phyloP scores from a whole-genome alignment of 352 stramenopile genomes.

The Halophytophthora batemanensis region DNA sequence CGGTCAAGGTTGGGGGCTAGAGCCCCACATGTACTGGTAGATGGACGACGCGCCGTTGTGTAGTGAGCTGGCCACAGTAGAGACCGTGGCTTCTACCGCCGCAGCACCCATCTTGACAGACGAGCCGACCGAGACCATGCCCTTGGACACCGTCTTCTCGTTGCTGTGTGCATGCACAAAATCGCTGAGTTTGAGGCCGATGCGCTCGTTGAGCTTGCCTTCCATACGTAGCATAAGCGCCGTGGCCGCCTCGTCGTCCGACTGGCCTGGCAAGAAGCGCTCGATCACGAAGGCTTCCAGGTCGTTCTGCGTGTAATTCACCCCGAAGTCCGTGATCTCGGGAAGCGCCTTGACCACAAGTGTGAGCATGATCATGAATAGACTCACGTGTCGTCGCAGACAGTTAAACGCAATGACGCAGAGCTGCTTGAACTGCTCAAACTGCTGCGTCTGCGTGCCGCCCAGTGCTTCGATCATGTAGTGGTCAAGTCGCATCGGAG shows the following conservation, averaged over 20 bases:
- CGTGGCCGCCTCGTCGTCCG: slow-evolving; percentile 76
- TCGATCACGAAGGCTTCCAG: slow-evolving; percentile 83
- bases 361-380: slow-evolving; percentile 87
- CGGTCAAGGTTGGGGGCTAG: slow-evolving; percentile 23
- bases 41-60: slow-evolving; percentile 74
- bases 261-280: slow-evolving; percentile 77
- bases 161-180: slow-evolving; percentile 85
- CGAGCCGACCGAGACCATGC: slow-evolving; percentile 74
- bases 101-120: slow-evolving; percentile 83
- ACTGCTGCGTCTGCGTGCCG: slow-evolving; percentile 72
- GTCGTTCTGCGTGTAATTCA: slow-evolving; percentile 85
- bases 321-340: slow-evolving; percentile 82
- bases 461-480: slow-evolving; percentile 87
- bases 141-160: slow-evolving; percentile 83
- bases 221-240: slow-evolving; percentile 84
- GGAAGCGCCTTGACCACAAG: slow-evolving; percentile 79
- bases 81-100: slow-evolving; percentile 66
- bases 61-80: slow-evolving; percentile 74
- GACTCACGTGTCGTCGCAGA: slow-evolving; percentile 75
- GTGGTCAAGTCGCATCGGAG: slow-evolving; percentile 96
- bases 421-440: slow-evolving; percentile 86
- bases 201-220: slow-evolving; percentile 85
- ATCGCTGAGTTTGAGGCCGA: slow-evolving; percentile 80
- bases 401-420: slow-evolving; percentile 88
- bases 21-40: slow-evolving; percentile 85